phyloP scores from a whole-genome alignment of 306 rosid species.

The Rosa persica region DNA sequence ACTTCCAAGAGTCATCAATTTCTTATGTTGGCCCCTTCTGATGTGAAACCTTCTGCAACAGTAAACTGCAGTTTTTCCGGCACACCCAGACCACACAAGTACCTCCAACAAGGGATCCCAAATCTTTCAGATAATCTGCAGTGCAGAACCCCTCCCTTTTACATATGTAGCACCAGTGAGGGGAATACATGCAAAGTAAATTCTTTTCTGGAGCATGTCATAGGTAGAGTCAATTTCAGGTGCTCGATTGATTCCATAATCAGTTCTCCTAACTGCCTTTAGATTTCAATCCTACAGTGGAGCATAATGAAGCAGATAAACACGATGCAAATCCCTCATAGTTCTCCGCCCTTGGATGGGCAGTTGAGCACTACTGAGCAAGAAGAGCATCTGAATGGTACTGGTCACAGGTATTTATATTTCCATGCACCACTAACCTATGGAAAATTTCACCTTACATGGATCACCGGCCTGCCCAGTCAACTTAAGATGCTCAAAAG shows the following conservation, averaged over 20 bases:
- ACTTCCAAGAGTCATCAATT: background rate
- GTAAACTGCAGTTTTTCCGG: background rate
- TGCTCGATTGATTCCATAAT: background rate
- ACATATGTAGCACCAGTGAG: background rate
- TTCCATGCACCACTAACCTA: background rate
- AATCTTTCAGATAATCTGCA: background rate
- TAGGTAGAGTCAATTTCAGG: background rate
- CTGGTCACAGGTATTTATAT: background rate
- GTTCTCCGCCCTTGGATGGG: background rate
- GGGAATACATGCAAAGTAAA: background rate
- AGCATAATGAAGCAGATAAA: background rate
- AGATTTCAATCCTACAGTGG: background rate
- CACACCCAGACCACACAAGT: background rate
- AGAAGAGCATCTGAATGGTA: background rate
- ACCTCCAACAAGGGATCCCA: background rate
- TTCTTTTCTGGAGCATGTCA: background rate
- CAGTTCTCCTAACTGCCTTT: background rate
- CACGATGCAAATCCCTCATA: background rate
- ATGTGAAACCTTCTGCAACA: background rate
- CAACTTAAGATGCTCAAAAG: background rate
- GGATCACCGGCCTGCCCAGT: background rate
- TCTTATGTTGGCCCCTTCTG: background rate
- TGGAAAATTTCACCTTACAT: background rate
- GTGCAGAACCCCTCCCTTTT: background rate
- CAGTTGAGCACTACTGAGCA: background rate